These are phyloP conservation scores for Penicillium canariense DNA, from an alignment of 495 filamentous ascomycete genomes.

Conservation along the genomic window DNA sequence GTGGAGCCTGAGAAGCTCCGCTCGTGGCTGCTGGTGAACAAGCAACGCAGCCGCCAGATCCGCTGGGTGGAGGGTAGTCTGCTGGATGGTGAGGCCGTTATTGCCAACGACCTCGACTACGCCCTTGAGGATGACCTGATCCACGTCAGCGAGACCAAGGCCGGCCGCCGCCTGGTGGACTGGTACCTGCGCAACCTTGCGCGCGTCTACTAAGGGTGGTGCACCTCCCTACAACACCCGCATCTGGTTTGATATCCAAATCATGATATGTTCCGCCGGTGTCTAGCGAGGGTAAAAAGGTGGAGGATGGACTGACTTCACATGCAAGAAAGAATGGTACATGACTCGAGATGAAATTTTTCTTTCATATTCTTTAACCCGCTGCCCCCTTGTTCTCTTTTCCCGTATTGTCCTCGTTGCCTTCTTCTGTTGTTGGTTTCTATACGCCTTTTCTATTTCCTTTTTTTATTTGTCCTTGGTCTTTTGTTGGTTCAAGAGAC, in stretches of 20 bases:
- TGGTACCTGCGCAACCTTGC: slow-evolving; percentile 98
- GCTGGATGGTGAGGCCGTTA: slow-evolving; percentile 87
- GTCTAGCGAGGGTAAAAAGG: slow-evolving; percentile 20
- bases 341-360: slow-evolving; percentile 36
- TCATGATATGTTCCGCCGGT: slow-evolving; percentile 12
- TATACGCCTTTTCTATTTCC: slow-evolving; percentile 24
- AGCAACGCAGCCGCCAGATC: slow-evolving; percentile 95
- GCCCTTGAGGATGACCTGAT: slow-evolving; percentile 96
- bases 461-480: slow-evolving; percentile 23
- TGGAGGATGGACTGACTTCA: slow-evolving; percentile 25
- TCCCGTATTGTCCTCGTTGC: slow-evolving; percentile 21
- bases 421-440: slow-evolving; percentile 20
- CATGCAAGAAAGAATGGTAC: slow-evolving; percentile 31
- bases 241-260: neutral
- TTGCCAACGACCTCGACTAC: slow-evolving; percentile 91
- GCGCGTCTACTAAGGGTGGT: slow-evolving; percentile 73
- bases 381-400: slow-evolving; percentile 22
- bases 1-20: slow-evolving; percentile 89
- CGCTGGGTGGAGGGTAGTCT: slow-evolving; percentile 89
- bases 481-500: slow-evolving; percentile 17
- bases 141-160: slow-evolving; percentile 98
- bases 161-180: slow-evolving; percentile 92
- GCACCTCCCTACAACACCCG: slow-evolving; percentile 1
- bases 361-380: slow-evolving; percentile 28
- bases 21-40: slow-evolving; percentile 89